Evolutionary conservation across 192 early-diverging fungal species (phyloP), one percentile per base, ranked within the genome.

Genomic region (Geosiphon pyriformis): DNA sequence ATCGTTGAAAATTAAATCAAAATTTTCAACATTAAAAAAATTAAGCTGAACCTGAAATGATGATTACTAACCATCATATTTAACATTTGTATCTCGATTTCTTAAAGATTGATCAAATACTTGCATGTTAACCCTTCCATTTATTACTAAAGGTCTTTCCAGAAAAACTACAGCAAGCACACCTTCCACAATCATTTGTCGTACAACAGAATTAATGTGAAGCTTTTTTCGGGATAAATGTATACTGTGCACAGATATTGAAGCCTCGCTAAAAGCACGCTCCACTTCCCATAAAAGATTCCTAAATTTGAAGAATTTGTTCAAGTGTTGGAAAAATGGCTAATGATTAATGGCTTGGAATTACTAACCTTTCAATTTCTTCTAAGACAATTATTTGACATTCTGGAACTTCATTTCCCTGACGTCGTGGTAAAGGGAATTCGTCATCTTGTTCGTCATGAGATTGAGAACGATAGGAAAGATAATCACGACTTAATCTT

Each of bases 151-250:
- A n/a, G 35, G 32, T 25, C 53, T 51, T 26, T 70, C 69, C 18
- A 70, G 32, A 25, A 70, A 64, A 20, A 70, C 26, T 25, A 70
- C 61, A 32, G 69, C 69, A 53, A 56, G 69, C 7, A 70, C 69
- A 27, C 69, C 69, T 58, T 70, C 69, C 17, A 70, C 63, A 55
- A 70, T 65, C 69, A 70, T 70, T 42, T 70, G 69, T 37, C 69
- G 69, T 51, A 70, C 48, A 48, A 70, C 69, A 33, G 69, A 48
- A 4, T 55, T 49, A 47, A 57, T 34, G 31, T 55, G 65, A 23
- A 67, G 35, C 32, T 67, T 55, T 29, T 64, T 70, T 26, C 69
- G 27, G 35, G 59, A 70, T 22, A 70, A 37, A 57, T 64, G 69
- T 42, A 70, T 37, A 4, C 30, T 70, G 46, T 70, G 69, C 0